Evolutionary conservation across 2,329 filamentous ascomycete species (phyloP), one percentile per base, ranked within the genome.

Genomic region (Diaporthe sp.): DNA sequence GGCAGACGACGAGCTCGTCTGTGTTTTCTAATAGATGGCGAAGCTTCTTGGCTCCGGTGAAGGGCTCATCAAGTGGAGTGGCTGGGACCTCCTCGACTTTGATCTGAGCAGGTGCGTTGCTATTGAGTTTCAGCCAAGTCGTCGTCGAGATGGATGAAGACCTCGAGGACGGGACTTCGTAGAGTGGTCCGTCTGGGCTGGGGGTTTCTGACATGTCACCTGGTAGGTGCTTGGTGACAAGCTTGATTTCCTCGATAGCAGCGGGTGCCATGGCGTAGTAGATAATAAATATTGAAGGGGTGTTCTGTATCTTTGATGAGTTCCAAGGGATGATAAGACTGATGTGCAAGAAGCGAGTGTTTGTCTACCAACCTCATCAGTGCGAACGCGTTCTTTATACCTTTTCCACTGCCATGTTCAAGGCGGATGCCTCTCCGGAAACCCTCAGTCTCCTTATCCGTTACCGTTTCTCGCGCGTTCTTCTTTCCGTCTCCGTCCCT

Each of bases 1-100:
- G 90, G 75, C 88, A 90, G 4, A 91, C 87, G 49, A 92, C 77
- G 53, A 87, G 82, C 67, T 84, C 81, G 22, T 83, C 79, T 46
- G 82, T 79, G 25, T 84, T 80, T 6, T 79, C 79, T 5, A 86
- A 79, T 6, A 78, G 58, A 39, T 74, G 37, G 7, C 78, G 78
- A 10, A 79, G 77, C 60, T 78, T 78, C 57, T 74, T 77, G 25
- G 76, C 77, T 9, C 76, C 77, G 3, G 77, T 76, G 37, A 75
- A 75, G 12, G 75, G 75, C 70, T 76, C 62, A 6, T 73, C 71
- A 17, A 71, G 53, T 8, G 37, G 34, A 22, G 8, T 22, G 10
- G 22, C 8, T 42, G 55, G n/a, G 34, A 71, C 17, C 5, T 71
- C 71, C 10, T 71, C 53, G 8, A 76, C 49, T 22, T 55, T 49